Evolutionary conservation across 208 protist genomes (phyloP).

Genomic region (Naegleria lovaniensis): DNA sequence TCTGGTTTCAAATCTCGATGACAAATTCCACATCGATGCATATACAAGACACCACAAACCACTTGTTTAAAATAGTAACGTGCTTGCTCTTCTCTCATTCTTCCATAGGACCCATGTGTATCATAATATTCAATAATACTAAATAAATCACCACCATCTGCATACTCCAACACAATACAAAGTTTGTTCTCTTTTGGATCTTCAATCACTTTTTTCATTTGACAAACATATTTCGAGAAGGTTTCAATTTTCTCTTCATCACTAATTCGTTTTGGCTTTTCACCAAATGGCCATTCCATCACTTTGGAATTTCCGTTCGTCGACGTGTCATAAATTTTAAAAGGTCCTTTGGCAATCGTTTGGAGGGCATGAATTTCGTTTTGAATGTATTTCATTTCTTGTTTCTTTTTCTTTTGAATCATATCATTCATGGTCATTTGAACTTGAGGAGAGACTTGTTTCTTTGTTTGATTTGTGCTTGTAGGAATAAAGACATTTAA

Average conservation of each 20-base stretch:
- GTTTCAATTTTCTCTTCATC: neutral
- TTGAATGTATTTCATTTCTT: neutral
- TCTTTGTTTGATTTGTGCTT: neutral
- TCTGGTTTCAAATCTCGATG: conserved; percentile 87
- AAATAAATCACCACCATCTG: neutral
- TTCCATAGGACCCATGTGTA: neutral
- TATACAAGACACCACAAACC: conserved; percentile 57
- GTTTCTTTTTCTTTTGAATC: neutral
- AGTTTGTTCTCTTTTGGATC: neutral
- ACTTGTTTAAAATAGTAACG: conserved; percentile 55
- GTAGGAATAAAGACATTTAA: neutral
- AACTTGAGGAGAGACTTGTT: neutral
- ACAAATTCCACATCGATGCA: conserved; percentile 68
- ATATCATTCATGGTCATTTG: neutral
- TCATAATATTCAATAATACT: neutral
- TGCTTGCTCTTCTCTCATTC: neutral
- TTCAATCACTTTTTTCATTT: neutral
- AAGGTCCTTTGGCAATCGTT: neutral
- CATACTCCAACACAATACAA: neutral
- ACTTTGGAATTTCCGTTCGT: neutral
- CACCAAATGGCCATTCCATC: neutral
- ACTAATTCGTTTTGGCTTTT: neutral
- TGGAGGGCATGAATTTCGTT: neutral
- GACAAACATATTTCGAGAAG: neutral
- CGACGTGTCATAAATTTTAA: neutral